Percentiles rank a stretch among this genome's conserved stretches.
phyloP scores from a whole-genome alignment of 805 yeast genomes.

The Starmerella cellae region DNA sequence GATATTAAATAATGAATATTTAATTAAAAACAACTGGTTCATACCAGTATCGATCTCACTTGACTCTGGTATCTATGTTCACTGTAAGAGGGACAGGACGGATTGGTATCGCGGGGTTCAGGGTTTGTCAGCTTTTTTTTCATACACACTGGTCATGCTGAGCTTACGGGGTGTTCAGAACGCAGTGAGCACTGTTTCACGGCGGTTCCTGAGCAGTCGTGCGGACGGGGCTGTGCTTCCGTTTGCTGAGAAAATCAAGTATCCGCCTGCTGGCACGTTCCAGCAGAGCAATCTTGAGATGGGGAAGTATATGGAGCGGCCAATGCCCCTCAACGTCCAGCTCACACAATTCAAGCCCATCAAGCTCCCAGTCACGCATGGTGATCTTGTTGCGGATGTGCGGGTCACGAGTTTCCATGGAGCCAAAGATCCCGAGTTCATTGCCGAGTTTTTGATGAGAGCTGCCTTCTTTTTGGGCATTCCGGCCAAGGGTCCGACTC shows the following conservation, averaged over 20 bases:
- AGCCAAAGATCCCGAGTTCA: slow-evolving; percentile 55
- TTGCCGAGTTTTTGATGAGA: slow-evolving; percentile 74
- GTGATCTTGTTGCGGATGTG: slow-evolving; percentile 66
- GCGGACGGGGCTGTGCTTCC: background rate
- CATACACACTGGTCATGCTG: background rate
- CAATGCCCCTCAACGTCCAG: slow-evolving; percentile 64
- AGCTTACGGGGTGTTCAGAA: background rate
- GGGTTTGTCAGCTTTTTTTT: background rate
- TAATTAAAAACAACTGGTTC: no score
- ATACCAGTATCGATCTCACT: no score
- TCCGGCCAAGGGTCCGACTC: slow-evolving; percentile 65
- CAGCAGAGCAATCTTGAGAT: slow-evolving; percentile 2
- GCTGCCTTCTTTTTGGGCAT: slow-evolving; percentile 83
- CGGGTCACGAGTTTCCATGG: slow-evolving; percentile 56
- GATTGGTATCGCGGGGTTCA: background rate
- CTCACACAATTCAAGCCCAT: slow-evolving; percentile 72
- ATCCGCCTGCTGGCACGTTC: slow-evolving; percentile 1
- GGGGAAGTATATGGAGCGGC: slow-evolving; percentile 13
- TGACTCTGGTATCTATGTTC: no score
- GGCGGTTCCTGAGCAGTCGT: background rate
- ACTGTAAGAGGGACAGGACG: no score
- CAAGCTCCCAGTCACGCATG: slow-evolving; percentile 50
- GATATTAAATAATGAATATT: no score
- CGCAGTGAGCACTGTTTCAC: background rate
- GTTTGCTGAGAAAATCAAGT: background rate